Conservation (phyloP, 495 filamentous ascomycete genomes). For the Penicillium simplicissimum region DNA sequence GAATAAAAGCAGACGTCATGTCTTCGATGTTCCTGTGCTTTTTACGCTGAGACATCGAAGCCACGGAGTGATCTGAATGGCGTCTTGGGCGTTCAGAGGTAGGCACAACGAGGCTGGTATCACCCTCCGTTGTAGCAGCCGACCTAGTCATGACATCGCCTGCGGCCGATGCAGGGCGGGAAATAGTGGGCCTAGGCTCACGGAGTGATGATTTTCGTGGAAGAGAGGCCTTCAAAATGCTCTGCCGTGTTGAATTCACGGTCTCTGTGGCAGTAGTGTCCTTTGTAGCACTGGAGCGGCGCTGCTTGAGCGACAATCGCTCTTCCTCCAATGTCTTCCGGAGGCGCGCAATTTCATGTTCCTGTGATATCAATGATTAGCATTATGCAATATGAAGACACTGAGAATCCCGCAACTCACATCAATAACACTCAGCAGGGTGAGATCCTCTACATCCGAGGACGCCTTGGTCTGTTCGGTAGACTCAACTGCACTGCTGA, state of each 20-base stretch:
- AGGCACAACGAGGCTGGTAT: constrained; percentile 35
- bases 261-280: constrained; percentile 37
- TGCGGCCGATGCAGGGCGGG: constrained; percentile 41
- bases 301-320: constrained; percentile 48
- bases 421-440: constrained; percentile 51
- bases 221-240: constrained; percentile 33
- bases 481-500: constrained; percentile 35
- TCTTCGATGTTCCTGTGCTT: constrained; percentile 50
- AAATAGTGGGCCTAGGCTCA: constrained; percentile 32
- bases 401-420: constrained; percentile 23
- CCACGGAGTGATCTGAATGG: constrained; percentile 48
- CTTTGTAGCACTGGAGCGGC: constrained; percentile 32
- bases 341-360: constrained; percentile 49
- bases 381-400: neutral
- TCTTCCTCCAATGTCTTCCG: constrained; percentile 53
- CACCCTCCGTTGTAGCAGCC: constrained; percentile 30
- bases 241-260: constrained; percentile 40
- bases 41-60: constrained; percentile 28
- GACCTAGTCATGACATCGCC: constrained; percentile 39
- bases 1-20: constrained; percentile 81
- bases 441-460: constrained; percentile 39
- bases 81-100: constrained; percentile 40
- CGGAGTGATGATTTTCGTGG: constrained; percentile 53
- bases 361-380: constrained; percentile 25
- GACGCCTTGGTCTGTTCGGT: constrained; percentile 39